Conservation (phyloP, 441 rosid genomes). For the Iberis amara region DNA sequence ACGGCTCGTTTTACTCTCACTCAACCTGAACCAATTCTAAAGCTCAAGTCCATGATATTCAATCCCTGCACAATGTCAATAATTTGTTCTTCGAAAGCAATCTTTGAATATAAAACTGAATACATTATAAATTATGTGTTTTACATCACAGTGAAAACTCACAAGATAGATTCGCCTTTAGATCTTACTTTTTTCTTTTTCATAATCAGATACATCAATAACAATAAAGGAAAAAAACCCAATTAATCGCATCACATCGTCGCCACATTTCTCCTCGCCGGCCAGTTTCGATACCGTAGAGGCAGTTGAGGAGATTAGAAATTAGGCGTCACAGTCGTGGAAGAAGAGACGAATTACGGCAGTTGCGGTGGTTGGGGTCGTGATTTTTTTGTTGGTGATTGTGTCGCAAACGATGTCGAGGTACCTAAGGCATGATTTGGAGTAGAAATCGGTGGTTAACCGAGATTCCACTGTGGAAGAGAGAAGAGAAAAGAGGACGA, state of each 20-base stretch:
- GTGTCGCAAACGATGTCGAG: constrained; percentile 46
- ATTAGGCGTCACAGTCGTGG: constrained; percentile 65
- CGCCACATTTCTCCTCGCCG: constrained; percentile 63
- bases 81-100: too few relatives aligned
- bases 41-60: too few relatives aligned
- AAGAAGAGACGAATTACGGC: constrained; percentile 54
- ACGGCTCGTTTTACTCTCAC: too few relatives aligned
- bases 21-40: too few relatives aligned
- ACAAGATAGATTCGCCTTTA: too few relatives aligned
- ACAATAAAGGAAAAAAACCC: constrained; percentile 6
- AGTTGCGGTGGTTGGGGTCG: constrained; percentile 61
- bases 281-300: constrained; percentile 50
- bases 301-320: constrained; percentile 47
- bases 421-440: constrained; percentile 51
- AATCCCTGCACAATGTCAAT: too few relatives aligned
- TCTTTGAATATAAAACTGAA: too few relatives aligned
- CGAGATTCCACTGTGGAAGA: constrained; percentile 29
- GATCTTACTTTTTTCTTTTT: too few relatives aligned
- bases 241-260: constrained; percentile 68
- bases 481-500: constrained; percentile 11
- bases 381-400: constrained; percentile 59
- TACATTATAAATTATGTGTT: too few relatives aligned
- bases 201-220: neutral
- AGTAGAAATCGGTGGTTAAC: constrained; percentile 43
- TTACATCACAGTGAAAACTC: too few relatives aligned